These are phyloP conservation scores for Aphanomyces cochlioides DNA, from an alignment of 352 stramenopile species.

Conservation along the genomic window DNA sequence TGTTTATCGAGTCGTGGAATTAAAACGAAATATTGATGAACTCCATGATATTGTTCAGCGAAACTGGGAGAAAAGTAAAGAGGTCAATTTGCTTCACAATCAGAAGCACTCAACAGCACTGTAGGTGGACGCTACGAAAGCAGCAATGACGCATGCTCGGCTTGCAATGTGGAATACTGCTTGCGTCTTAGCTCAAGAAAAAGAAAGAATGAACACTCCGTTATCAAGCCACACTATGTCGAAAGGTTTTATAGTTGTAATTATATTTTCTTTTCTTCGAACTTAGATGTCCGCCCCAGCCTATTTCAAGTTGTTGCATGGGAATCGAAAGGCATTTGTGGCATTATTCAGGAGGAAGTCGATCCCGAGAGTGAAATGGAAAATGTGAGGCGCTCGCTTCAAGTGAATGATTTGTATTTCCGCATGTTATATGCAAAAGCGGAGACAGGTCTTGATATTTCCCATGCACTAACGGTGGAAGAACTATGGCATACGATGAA, in stretches of 20 bases:
- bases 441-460: constrained; percentile 32
- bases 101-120: not conserved
- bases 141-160: not conserved
- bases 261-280: not conserved
- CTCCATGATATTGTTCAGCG: not conserved
- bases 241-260: not conserved
- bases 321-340: constrained; percentile 49
- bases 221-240: not conserved
- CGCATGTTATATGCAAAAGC: constrained; percentile 55
- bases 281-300: constrained; percentile 42
- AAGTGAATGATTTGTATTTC: constrained; percentile 53
- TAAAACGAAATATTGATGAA: not conserved
- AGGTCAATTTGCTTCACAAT: not conserved
- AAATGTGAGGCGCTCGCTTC: constrained; percentile 42
- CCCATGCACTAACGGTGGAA: constrained; percentile 54
- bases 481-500: constrained; percentile 72
- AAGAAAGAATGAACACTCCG: not conserved
- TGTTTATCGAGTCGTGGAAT: not conserved
- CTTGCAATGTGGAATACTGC: not conserved
- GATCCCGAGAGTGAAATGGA: constrained; percentile 46
- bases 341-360: constrained; percentile 58
- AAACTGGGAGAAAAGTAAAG: not conserved
- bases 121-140: not conserved
- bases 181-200: not conserved
- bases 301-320: constrained; percentile 60